Evolutionary conservation across 768 basidiomycete species (phyloP).

Genomic region (Hypsizygus marmoreus): DNA sequence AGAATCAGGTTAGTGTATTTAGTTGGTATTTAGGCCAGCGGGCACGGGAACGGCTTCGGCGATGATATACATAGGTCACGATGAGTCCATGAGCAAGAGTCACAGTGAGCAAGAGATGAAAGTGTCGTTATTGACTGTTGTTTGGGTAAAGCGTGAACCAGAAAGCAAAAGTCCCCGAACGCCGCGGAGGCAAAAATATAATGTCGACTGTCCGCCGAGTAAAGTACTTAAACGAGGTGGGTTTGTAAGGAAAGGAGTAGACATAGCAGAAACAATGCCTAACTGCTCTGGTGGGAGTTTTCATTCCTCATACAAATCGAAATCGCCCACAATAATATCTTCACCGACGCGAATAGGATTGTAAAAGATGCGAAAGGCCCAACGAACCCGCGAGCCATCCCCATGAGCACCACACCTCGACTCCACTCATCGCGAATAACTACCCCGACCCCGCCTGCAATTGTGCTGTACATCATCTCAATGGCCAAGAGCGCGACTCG

Average conservation of each 20-base stretch:
- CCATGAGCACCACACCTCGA: not conserved
- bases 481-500: constrained; percentile 6
- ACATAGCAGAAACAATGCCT: not conserved
- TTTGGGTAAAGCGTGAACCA: too few species aligned
- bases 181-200: too few species aligned
- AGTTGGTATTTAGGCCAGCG: too few species aligned
- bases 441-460: constrained; percentile 12
- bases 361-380: constrained; percentile 13
- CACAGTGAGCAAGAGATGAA: too few species aligned
- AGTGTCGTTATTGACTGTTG: too few species aligned
- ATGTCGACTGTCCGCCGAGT: too few species aligned
- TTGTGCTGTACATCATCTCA: constrained; percentile 17
- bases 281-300: not conserved
- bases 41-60: too few species aligned
- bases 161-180: too few species aligned
- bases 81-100: too few species aligned
- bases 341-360: constrained; percentile 1
- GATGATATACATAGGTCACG: too few species aligned
- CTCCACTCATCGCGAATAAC: constrained; percentile 9
- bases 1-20: too few species aligned
- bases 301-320: not conserved
- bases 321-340: constrained; percentile 7
- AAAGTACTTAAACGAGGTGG: too few species aligned
- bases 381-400: constrained; percentile 4
- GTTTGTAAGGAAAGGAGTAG: not conserved